Evolutionary conservation across 805 yeast species (phyloP).

Genomic region (Candida sithepensis): DNA sequence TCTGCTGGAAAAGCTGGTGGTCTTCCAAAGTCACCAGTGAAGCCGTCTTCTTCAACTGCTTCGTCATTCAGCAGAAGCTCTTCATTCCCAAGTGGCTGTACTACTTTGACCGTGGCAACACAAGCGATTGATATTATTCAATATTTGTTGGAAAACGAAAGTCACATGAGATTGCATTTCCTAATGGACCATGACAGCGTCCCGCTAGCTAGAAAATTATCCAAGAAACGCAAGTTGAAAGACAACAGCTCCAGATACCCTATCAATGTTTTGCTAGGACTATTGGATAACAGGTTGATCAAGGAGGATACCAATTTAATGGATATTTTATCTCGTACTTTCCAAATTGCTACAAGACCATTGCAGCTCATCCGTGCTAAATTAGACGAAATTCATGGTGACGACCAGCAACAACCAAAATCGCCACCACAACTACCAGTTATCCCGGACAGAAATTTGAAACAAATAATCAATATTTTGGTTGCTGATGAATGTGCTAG

Average conservation of each 20-base stretch:
- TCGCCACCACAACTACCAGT: conserved; percentile 46
- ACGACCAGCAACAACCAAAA: conserved; percentile 18
- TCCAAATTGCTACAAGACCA: conserved; percentile 77
- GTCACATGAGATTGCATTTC: conserved; percentile 68
- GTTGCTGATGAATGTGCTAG: conserved; percentile 82
- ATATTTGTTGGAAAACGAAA: conserved; percentile 61
- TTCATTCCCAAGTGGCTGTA: conserved; percentile 54
- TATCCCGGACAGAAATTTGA: conserved; percentile 60
- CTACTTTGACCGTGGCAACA: conserved; percentile 68
- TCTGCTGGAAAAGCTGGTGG: not conserved
- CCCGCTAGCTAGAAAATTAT: conserved; percentile 35
- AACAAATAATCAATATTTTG: conserved; percentile 60
- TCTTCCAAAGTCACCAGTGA: conserved; percentile 4
- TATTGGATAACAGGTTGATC: conserved; percentile 62
- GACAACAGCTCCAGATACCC: conserved; percentile 60
- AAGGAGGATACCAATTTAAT: conserved; percentile 70
- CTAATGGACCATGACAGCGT: conserved; percentile 70
- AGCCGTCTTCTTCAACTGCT: not conserved
- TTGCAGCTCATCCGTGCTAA: conserved; percentile 45
- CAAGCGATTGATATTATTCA: conserved; percentile 76
- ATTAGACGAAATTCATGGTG: conserved; percentile 33
- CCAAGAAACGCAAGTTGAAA: conserved; percentile 33
- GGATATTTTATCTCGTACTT: conserved; percentile 70
- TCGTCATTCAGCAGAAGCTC: conserved; percentile 9
- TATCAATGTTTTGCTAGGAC: conserved; percentile 58